Evolutionary conservation across 768 basidiomycete genomes (phyloP).

Genomic region (Phlegmacium glaucopus): DNA sequence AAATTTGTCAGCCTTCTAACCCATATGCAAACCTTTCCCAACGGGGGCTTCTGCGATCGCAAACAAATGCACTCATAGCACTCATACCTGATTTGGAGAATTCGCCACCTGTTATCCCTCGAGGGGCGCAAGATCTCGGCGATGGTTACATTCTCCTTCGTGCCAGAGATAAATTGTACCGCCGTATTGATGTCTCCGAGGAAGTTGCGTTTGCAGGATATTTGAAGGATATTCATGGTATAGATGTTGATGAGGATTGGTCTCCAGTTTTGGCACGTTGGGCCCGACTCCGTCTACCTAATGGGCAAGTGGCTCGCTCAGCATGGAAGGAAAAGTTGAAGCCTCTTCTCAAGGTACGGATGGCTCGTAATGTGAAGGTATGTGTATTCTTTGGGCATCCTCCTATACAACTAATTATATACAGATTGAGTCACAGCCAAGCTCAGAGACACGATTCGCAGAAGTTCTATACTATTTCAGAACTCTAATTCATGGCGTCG

Average conservation of each 20-base stretch:
- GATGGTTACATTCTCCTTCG: constrained; percentile 15
- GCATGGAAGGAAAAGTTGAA: constrained; percentile 29
- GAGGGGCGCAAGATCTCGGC: constrained; percentile 8
- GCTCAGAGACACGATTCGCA: too few species aligned
- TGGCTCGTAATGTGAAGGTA: constrained; percentile 32
- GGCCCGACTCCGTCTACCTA: constrained; percentile 32
- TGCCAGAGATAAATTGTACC: constrained; percentile 11
- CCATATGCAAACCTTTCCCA: constrained; percentile 23
- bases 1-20: constrained; percentile 22
- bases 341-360: constrained; percentile 15
- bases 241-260: neutral
- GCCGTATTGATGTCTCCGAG: neutral
- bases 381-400: too few species aligned
- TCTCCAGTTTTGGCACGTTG: constrained; percentile 14
- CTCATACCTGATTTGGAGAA: constrained; percentile 10
- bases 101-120: constrained; percentile 7
- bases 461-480: constrained; percentile 12
- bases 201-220: constrained; percentile 3
- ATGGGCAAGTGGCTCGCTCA: constrained; percentile 32
- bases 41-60: constrained; percentile 11
- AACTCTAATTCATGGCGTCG: neutral
- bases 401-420: too few species aligned
- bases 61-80: constrained; percentile 12
- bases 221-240: neutral
- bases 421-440: too few species aligned